Base-by-base conservation (phyloP, 495 filamentous ascomycete species). In the Aspergillus kassunensis region DNA sequence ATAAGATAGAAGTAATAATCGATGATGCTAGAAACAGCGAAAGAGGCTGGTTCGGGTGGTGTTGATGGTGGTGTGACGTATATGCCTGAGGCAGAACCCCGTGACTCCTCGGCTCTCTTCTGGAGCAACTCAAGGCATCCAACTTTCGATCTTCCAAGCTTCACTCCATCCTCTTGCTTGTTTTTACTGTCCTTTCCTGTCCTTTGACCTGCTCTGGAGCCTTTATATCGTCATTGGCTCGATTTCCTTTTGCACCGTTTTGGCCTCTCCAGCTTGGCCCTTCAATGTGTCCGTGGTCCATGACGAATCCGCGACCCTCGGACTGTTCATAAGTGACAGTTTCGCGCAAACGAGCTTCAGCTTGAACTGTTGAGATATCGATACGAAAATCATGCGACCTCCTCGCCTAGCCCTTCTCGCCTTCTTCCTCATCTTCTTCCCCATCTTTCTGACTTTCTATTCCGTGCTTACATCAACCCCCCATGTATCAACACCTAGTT, bases 371-470 rank as follows among this genome's bases (percentile, higher is more conserved):
- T n/a, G n/a, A n/a, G n/a, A n/a, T n/a, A n/a, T n/a, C n/a, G n/a
- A 31, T 9, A 3, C 11, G 21, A 36, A 6, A 46, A 72, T 62
- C 40, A 84, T 84, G 80, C 78, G 79, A 62, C 72, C 78, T 23
- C 78, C 76, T 66, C 76, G 76, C 44, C 60, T 81, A 16, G 64
- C 82, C 25, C 51, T 81, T 24, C 63, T 80, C 21, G 58, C 81
- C 37, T 72, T 80, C 49, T 78, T 75, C 53, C 67, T 82, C 44
- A 65, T 84, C 59, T 78, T 78, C 47, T 62, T 80, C 47, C 77
- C 78, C 20, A 77, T 77, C 36, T 62, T 79, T 44, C 62, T 77
- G 30, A 82, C 73, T 47, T 73, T 77, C 56, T 74, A 74, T 50
- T 81, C 72, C 46, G 70, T 58, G 37, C 73, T 76, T 48, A 74